Percentiles rank a stretch among this genome's conserved stretches.
phyloP scores from a whole-genome alignment of 169 alveolate species.

The Amoebophrya sp. region DNA sequence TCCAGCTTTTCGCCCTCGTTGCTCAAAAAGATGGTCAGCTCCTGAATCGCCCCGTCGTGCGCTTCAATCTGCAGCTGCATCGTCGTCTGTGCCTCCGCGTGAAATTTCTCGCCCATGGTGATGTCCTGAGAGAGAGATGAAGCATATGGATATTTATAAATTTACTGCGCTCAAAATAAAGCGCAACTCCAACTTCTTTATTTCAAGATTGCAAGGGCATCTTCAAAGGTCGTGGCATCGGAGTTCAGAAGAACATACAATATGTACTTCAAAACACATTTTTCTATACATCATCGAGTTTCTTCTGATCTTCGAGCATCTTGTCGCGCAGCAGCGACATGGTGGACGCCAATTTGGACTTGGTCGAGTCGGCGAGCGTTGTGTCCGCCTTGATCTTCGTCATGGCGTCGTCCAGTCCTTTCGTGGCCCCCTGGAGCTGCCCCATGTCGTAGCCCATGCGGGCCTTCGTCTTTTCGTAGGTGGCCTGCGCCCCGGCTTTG shows the following conservation, averaged over 20 bases:
- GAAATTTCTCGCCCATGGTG: background rate
- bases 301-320: background rate
- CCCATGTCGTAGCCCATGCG: conserved; percentile 6
- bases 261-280: too few species aligned
- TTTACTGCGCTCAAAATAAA: too few species aligned
- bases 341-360: background rate
- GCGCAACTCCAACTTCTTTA: too few species aligned
- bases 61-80: background rate
- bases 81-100: conserved; percentile 13
- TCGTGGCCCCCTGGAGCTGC: background rate
- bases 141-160: too few species aligned
- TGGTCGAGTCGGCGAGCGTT: background rate
- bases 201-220: too few species aligned
- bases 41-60: background rate
- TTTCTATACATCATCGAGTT: background rate
- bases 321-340: background rate
- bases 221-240: too few species aligned
- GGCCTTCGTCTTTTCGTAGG: background rate
- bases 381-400: background rate
- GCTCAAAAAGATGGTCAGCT: background rate
- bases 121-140: background rate
- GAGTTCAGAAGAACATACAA: too few species aligned
- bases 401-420: background rate
- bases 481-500: background rate
- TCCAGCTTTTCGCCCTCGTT: background rate